phyloP scores from a whole-genome alignment of 2,329 filamentous ascomycete species.

The Aspergillus sp. region DNA sequence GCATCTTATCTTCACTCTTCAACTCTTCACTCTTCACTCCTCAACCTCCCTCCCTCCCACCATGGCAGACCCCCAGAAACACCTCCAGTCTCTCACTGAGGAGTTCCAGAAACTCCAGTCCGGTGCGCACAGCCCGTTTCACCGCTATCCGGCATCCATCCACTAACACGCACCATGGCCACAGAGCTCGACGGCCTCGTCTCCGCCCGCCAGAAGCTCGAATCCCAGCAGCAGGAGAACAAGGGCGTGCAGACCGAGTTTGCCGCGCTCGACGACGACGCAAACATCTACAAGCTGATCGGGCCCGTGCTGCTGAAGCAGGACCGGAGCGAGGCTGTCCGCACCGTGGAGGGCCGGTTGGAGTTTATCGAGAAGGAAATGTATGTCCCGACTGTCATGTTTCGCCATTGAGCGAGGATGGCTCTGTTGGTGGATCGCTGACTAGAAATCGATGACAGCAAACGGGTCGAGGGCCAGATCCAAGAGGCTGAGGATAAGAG shows the following conservation, averaged over 20 bases:
- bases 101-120: constrained; percentile 80
- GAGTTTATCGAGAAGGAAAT: constrained; percentile 94
- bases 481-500: constrained; percentile 54
- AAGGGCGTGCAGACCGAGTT: constrained; percentile 87
- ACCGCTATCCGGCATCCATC: neutral
- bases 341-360: constrained; percentile 80
- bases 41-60: constrained; percentile 6
- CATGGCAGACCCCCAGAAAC: constrained; percentile 67
- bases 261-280: constrained; percentile 62
- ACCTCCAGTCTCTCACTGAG: constrained; percentile 73
- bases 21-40: neutral
- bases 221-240: constrained; percentile 89
- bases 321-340: constrained; percentile 79
- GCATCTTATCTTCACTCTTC: constrained; percentile 1
- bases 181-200: constrained; percentile 71
- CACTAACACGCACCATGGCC: constrained; percentile 1
- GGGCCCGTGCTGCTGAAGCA: constrained; percentile 92
- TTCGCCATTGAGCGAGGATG: too few relatives aligned
- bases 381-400: too few relatives aligned
- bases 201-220: constrained; percentile 76
- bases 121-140: constrained; percentile 44
- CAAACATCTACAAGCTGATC: constrained; percentile 91
- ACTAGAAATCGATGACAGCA: constrained; percentile 41
- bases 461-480: constrained; percentile 58
- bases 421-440: too few relatives aligned